Evolutionary conservation across 176 grass and related monocot genomes (phyloP).

Genomic region (Musa troglodytarum): DNA sequence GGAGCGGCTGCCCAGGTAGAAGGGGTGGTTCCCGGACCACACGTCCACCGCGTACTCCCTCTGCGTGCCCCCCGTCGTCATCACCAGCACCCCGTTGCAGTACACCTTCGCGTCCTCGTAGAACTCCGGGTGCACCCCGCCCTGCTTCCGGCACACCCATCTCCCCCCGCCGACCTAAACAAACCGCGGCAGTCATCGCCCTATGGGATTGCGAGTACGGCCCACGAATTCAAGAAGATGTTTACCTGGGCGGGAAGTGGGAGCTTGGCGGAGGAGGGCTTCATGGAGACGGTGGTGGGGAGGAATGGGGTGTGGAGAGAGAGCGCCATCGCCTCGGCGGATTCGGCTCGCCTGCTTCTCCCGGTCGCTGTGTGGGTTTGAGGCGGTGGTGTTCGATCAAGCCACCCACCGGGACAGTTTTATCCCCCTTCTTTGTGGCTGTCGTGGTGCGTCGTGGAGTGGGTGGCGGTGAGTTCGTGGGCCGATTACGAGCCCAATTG

Average conservation of each 20-base stretch:
- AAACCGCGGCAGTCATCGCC: too few species aligned
- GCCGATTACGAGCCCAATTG: not conserved
- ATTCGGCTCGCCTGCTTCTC: constrained; percentile 2
- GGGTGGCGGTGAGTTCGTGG: not conserved
- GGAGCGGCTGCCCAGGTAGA: constrained; percentile 74
- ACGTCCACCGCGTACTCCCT: constrained; percentile 79
- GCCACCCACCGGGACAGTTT: not conserved
- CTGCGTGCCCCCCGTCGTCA: constrained; percentile 85
- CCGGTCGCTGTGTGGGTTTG: not conserved
- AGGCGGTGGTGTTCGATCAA: not conserved
- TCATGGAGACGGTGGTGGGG: constrained; percentile 25
- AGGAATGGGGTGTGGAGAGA: constrained; percentile 59
- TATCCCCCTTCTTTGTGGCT: not conserved
- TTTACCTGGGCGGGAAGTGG: constrained; percentile 41
- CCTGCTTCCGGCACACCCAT: constrained; percentile 77
- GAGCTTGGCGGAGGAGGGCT: constrained; percentile 12
- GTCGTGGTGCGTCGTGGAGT: not conserved
- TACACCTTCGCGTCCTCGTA: constrained; percentile 89
- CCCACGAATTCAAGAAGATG: constrained; percentile 5
- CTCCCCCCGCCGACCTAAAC: constrained; percentile 21
- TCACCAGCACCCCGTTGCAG: constrained; percentile 86
- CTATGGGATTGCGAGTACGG: too few species aligned
- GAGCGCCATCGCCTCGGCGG: constrained; percentile 40
- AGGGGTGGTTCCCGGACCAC: constrained; percentile 97
- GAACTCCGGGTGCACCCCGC: constrained; percentile 74